These are phyloP conservation scores for Cadophora sp. DNA, from an alignment of 2,329 filamentous ascomycete genomes.

Conservation along the genomic window DNA sequence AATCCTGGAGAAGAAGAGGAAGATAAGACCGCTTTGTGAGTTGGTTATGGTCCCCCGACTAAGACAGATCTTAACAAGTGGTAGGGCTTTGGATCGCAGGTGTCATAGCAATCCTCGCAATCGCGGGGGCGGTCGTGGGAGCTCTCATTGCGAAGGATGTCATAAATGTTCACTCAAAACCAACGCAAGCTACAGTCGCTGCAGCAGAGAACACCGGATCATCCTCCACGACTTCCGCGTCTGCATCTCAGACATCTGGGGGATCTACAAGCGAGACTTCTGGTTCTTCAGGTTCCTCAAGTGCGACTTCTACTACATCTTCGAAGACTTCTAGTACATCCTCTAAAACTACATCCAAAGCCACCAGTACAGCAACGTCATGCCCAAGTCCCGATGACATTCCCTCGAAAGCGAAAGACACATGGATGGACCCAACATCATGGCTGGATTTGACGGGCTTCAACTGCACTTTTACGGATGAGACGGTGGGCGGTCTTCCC, in stretches of 20 bases:
- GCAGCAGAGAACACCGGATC: constrained; percentile 11
- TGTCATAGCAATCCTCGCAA: constrained; percentile 17
- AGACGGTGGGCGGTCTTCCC: constrained; percentile 82
- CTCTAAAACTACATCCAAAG: constrained; percentile 11
- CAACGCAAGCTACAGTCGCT: constrained; percentile 6
- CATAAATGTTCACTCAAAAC: constrained; percentile 19
- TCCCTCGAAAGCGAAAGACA: constrained; percentile 59
- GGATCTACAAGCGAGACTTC: constrained; percentile 10
- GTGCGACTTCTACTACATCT: neutral
- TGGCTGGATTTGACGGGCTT: constrained; percentile 92
- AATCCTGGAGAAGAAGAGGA: constrained; percentile 9
- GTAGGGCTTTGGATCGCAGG: constrained; percentile 19
- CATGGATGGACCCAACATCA: constrained; percentile 84
- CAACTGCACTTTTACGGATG: constrained; percentile 90
- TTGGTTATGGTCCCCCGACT: constrained; percentile 7
- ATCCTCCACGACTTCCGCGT: constrained; percentile 14
- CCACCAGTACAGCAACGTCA: constrained; percentile 53
- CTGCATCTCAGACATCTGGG: constrained; percentile 13
- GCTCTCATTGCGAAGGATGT: constrained; percentile 19
- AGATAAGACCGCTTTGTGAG: constrained; percentile 21
- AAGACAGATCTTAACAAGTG: neutral
- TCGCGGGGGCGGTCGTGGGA: constrained; percentile 11
- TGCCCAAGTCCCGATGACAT: constrained; percentile 43
- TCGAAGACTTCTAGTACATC: constrained; percentile 2
- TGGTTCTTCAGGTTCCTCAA: constrained; percentile 2